Evolutionary conservation across 768 basidiomycete genomes (phyloP).

Genomic region (Tylopilus subfusipes): DNA sequence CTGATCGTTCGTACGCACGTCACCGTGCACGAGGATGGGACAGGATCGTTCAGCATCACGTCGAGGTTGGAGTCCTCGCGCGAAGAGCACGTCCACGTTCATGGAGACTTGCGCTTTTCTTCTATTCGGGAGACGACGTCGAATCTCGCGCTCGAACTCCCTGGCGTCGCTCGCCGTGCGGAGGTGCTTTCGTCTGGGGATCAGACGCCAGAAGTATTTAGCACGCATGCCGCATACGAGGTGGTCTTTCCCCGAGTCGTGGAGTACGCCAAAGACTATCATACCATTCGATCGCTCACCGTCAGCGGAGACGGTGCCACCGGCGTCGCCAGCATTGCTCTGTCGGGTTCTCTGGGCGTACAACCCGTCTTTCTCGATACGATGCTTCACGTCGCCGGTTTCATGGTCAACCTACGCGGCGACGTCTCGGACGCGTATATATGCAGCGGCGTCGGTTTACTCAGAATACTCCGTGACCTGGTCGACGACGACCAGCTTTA

Average conservation of each 20-base stretch:
- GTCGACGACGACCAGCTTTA: conserved; percentile 43
- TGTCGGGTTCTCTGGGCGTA: conserved; percentile 41
- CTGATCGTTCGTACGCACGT: conserved; percentile 40
- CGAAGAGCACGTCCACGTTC: conserved; percentile 40
- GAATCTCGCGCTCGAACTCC: conserved; percentile 38
- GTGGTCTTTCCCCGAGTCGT: conserved; percentile 69
- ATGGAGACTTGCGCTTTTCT: conserved; percentile 44
- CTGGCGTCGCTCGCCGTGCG: conserved; percentile 35
- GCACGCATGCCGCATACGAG: conserved; percentile 56
- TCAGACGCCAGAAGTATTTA: conserved; percentile 44
- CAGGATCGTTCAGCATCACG: conserved; percentile 44
- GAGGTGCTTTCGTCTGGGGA: conserved; percentile 27
- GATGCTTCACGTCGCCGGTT: conserved; percentile 66
- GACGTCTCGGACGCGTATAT: conserved; percentile 54
- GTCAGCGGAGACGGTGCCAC: conserved; percentile 47
- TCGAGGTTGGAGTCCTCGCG: conserved; percentile 36
- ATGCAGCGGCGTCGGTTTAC: conserved; percentile 51
- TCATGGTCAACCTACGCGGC: conserved; percentile 59
- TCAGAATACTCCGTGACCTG: conserved; percentile 44
- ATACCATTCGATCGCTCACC: conserved; percentile 52
- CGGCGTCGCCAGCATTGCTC: conserved; percentile 47
- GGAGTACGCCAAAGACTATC: conserved; percentile 56
- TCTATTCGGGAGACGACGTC: conserved; percentile 28
- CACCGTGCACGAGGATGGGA: conserved; percentile 32
- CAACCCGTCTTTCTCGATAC: conserved; percentile 65